Evolutionary conservation across 2,329 filamentous ascomycete genomes (phyloP).

Genomic region (Neurospora crassa): DNA sequence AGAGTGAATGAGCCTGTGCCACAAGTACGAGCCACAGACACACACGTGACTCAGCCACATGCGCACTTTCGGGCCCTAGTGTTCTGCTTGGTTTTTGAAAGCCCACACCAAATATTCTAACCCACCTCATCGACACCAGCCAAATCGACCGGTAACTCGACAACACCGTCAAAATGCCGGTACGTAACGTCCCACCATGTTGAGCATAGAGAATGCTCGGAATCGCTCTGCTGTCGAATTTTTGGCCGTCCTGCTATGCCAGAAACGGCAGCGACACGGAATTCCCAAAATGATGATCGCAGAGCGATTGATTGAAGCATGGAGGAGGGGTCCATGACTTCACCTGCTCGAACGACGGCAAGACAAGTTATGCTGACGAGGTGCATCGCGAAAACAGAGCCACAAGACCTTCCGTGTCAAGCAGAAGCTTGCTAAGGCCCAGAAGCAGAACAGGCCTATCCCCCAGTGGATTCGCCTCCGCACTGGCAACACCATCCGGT

Average conservation of each 20-base stretch:
- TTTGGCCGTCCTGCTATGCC: neutral
- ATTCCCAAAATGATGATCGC: neutral
- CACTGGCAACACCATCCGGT: conserved; percentile 99
- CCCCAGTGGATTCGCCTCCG: conserved; percentile 99
- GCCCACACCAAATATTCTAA: conserved; percentile 21
- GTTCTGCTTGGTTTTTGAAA: conserved; percentile 15
- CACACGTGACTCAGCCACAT: conserved; percentile 20
- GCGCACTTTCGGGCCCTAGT: conserved; percentile 14
- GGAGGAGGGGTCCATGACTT: neutral
- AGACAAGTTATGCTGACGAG: conserved; percentile 5
- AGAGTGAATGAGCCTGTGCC: conserved; percentile 6
- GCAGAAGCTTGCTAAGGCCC: conserved; percentile 99
- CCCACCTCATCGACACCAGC: conserved; percentile 18
- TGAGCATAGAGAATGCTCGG: neutral
- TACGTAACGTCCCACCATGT: conserved; percentile 18
- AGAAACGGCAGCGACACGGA: neutral
- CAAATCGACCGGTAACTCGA: conserved; percentile 23
- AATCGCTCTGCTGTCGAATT: neutral
- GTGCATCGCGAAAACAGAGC: conserved; percentile 50
- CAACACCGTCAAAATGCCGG: conserved; percentile 30
- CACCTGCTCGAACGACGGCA: conserved; percentile 11
- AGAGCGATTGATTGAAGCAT: neutral
- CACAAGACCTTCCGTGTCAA: conserved; percentile 99
- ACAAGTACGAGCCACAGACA: neutral
- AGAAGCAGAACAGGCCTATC: conserved; percentile 99